Conservation (phyloP, 2,329 filamentous ascomycete species). For the Colletotrichum simmondsii region DNA sequence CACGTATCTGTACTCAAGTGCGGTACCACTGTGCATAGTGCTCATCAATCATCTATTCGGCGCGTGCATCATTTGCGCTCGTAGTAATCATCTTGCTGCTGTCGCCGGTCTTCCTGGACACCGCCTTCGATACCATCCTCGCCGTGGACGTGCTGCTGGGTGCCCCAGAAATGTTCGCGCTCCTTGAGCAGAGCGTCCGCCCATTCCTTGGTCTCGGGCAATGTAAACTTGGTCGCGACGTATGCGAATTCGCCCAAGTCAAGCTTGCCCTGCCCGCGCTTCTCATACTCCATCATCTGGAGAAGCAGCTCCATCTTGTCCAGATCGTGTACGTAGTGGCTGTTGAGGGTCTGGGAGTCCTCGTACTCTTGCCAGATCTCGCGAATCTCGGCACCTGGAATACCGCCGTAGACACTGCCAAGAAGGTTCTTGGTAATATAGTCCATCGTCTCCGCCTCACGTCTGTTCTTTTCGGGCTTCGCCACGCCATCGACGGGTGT, state of each 20-base stretch:
- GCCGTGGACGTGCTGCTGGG: slow-evolving; percentile 58
- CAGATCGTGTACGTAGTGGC: slow-evolving; percentile 92
- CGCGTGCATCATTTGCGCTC: slow-evolving; percentile 31
- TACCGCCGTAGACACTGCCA: slow-evolving; percentile 78
- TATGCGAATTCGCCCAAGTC: slow-evolving; percentile 90
- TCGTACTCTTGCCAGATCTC: slow-evolving; percentile 96
- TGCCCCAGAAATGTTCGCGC: slow-evolving; percentile 77
- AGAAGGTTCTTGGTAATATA: slow-evolving; percentile 82
- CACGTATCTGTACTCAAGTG: not conserved
- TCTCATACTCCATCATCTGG: slow-evolving; percentile 98
- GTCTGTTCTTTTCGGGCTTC: slow-evolving; percentile 88
- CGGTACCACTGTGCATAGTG: too few relatives aligned
- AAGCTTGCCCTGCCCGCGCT: slow-evolving; percentile 68
- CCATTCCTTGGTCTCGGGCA: slow-evolving; percentile 86
- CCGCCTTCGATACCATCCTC: slow-evolving; percentile 52
- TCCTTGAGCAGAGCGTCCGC: slow-evolving; percentile 80
- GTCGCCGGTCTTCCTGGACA: slow-evolving; percentile 47
- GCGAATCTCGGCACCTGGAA: slow-evolving; percentile 76
- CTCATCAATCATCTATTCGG: not conserved
- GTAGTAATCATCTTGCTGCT: slow-evolving; percentile 64
- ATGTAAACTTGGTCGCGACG: slow-evolving; percentile 77
- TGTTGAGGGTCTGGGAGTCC: slow-evolving; percentile 84
- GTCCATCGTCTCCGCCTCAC: slow-evolving; percentile 92
- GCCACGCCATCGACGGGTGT: slow-evolving; percentile 88
- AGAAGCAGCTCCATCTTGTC: slow-evolving; percentile 96